Conservation (phyloP, 441 rosid genomes). For the Jatropha podagrica region DNA sequence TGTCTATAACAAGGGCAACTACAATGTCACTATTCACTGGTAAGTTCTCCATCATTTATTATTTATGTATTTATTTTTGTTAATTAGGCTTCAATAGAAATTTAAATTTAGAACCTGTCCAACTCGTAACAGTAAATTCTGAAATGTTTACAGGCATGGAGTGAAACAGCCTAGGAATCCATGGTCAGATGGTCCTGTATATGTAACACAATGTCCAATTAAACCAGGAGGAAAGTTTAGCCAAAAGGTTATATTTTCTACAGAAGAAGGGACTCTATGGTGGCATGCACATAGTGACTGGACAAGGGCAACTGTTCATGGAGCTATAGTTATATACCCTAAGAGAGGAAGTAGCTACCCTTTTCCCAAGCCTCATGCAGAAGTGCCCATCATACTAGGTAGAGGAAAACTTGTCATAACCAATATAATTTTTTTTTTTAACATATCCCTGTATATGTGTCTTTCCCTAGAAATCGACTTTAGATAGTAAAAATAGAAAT, state of each 20-base stretch:
- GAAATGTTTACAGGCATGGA: conserved; percentile 52
- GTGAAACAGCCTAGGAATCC: conserved; percentile 64
- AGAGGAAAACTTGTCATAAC: background rate
- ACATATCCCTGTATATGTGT: too few species aligned
- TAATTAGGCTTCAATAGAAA: too few species aligned
- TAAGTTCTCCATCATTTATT: conserved; percentile 9
- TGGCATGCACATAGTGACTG: conserved; percentile 78
- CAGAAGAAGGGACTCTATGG: conserved; percentile 64
- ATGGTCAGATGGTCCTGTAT: conserved; percentile 70
- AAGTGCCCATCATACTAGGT: conserved; percentile 32
- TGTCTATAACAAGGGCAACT: conserved; percentile 40
- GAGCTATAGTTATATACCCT: conserved; percentile 51
- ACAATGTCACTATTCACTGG: conserved; percentile 64
- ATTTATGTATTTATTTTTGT: too few species aligned
- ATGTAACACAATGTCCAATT: conserved; percentile 63
- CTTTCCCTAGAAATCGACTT: too few species aligned
- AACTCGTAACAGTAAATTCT: too few species aligned
- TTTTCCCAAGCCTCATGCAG: conserved; percentile 43
- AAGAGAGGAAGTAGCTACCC: conserved; percentile 34
- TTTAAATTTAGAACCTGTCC: too few species aligned
- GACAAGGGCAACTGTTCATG: conserved; percentile 55
- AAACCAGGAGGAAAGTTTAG: conserved; percentile 45
- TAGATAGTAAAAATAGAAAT: too few species aligned
- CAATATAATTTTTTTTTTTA: too few species aligned
- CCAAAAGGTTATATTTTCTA: conserved; percentile 41